Evolutionary conservation across 192 early-diverging fungal genomes (phyloP), one percentile per base, ranked within the genome.

Genomic region (Coemansia erecta): DNA sequence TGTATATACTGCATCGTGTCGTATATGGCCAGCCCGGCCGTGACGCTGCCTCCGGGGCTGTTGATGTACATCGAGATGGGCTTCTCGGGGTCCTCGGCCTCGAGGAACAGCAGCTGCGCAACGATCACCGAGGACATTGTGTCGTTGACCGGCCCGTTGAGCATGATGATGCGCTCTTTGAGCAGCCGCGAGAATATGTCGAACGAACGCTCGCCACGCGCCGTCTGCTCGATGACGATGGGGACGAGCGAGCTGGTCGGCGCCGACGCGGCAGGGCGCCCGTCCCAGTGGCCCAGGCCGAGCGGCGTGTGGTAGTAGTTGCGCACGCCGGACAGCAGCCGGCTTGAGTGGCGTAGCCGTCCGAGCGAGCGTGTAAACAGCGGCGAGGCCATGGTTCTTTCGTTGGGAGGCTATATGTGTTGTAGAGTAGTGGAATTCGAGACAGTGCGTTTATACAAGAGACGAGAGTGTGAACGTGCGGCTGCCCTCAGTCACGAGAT

Each of bases 101-200:
- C 97, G 18, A 97, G 82, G 63, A 95, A 97, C 56, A 99, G 74
- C 12, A 99, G 77, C 70, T 97, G 94, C 2, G 97, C 97, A 6
- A 97, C 90, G n/a, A 97, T 85, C 5, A 96, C 82, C 0, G 95
- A 85, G 0, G 95, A 87, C 14, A 89, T 74, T 12, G 81, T 69
- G 66, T 99, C 97, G 66, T 94, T 85, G 8, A 94, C 85, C 12
- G 89, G 85, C 9, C 94, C 95, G 71, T 94, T 94, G n/a, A 99
- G 84, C 77, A 94, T 93, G 8, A 99, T 82, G 52, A 99, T 99
- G 39, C 97, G 86, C 61, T 99, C 97, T 64, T 95, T 95, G 54
- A 99, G 82, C 39, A 99, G 72, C 6, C 97, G 87, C 37, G 97
- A 99, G 74, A 91, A 99, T 46, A 99, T 99, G 59, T 99, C 97